These are phyloP conservation scores for Claviceps pusilla DNA, from an alignment of 2,329 filamentous ascomycete genomes.

Conservation along the genomic window DNA sequence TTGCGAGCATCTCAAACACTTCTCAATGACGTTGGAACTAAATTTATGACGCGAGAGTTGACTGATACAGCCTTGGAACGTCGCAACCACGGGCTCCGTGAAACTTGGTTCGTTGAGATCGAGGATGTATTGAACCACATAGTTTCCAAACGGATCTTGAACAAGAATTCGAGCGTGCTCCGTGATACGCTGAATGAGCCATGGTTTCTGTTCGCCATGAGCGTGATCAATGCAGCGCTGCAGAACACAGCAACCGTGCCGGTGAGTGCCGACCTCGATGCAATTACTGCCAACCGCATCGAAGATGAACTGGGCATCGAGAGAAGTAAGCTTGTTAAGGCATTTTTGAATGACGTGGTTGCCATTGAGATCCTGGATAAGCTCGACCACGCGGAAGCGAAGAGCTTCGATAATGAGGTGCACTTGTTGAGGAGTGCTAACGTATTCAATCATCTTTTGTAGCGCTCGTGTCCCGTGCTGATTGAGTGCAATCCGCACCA, in stretches of 20 bases:
- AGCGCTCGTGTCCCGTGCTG: constrained; percentile 92
- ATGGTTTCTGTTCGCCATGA: constrained; percentile 72
- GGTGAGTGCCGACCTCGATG: constrained; percentile 84
- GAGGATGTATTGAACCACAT: constrained; percentile 96
- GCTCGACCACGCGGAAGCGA: constrained; percentile 68
- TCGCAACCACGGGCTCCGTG: constrained; percentile 73
- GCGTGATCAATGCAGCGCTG: constrained; percentile 98
- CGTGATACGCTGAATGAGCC: constrained; percentile 77
- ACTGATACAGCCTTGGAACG: constrained; percentile 60
- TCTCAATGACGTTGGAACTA: constrained; percentile 97
- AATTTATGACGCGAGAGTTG: constrained; percentile 88
- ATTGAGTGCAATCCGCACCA: constrained; percentile 89
- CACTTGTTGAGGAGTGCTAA: constrained; percentile 73
- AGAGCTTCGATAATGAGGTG: constrained; percentile 77
- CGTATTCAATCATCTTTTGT: constrained; percentile 99
- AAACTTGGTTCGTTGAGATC: constrained; percentile 79
- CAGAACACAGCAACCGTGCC: constrained; percentile 93
- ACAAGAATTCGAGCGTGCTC: constrained; percentile 76
- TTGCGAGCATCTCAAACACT: constrained; percentile 75
- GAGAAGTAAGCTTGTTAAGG: constrained; percentile 75
- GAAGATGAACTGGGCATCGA: constrained; percentile 91
- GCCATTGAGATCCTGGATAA: constrained; percentile 94
- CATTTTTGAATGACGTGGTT: constrained; percentile 99
- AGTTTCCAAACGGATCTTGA: constrained; percentile 95
- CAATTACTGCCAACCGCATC: constrained; percentile 79